Base-by-base conservation (phyloP, 768 basidiomycete genomes). In the Boletus reticuloceps region DNA sequence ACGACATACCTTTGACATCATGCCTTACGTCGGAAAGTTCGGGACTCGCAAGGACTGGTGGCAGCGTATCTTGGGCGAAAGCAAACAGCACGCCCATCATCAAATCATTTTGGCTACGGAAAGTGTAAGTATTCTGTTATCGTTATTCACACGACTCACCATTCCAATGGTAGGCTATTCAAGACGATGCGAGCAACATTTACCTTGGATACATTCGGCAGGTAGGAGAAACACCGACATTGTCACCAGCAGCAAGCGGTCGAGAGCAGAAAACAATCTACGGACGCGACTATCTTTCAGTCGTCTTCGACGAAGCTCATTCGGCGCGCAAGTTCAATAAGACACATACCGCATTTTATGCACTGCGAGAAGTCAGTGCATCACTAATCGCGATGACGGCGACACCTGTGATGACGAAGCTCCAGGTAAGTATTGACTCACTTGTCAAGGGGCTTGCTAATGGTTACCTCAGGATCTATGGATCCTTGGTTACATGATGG, bases 261-360 rank as follows among this genome's bases (percentile, higher is more conserved):
- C 6, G 6, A 27, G 1, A 34, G 32, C 11, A 25, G 5, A 7
- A 8, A 14, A 32, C 36, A 0, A 8, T 47, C 9, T 47, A 14
- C 5, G 1, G 16, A 2, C 1, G 20, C 0, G 3, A 16, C 4
- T 47, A 22, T 17, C 9, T 37, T 2, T 2, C 6, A 8, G 4
- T 3, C 1, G 5, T 47, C 4, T 5, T 37, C 4, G 12, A 47
- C 11, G 36, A 47, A 7, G 47, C 34, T 2, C 34, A 47, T 11
- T 20, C 0, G 5, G 47, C 36, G 11, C 13, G 22, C 1, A 47
- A 47, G 16, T 25, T 37, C 14, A 47, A 47, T 10, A 47, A 37
- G 6, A 2, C 25, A 1, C 47, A 37, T 17, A 36, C 10, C 1
- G 16, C 20, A 13, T 47, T 22, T 22, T 32, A 34, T 22, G 32